Base-by-base conservation (phyloP, 345 rosid genomes). In the Syzygium jambos region DNA sequence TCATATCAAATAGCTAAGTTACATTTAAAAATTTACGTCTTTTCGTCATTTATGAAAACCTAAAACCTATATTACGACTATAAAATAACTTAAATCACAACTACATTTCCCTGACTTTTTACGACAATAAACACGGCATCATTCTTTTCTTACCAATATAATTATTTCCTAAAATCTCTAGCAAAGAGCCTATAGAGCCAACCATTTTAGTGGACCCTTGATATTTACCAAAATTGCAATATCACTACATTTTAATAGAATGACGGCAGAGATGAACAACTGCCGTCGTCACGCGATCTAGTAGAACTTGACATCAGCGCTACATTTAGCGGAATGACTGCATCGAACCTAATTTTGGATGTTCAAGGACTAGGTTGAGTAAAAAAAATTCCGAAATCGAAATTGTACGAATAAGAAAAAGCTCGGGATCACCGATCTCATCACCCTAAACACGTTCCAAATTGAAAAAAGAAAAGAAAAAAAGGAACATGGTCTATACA, bases 231-330 rank as follows among this genome's bases (percentile, higher is more conserved):
- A 61, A n/a, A 61, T n/a, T 61, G 38, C 9, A n/a, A 61, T n/a
- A 16, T 9, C n/a, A 2, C 34, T 61, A 27, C 12, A 61, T 61
- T 61, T 61, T 61, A 13, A 27, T 3, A n/a, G 68, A 61, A 61
- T 61, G 19, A 61, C 0, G 34, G 19, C 2, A 9, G 34, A 61
- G 73, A 52, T 52, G 6, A 57, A 25, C 9, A 5, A 10, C n/a
- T 6, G 11, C 14, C 14, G 13, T 57, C 1, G 7, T 38, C 27
- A 0, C 1, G 0, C 4, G 0, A 19, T 38, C 7, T 19, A 68
- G 11, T 30, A 7, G 78, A 5, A 30, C 1, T 2, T 30, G 43
- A 65, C 22, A 68, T 17, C 3, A 7, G 13, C 2, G 25, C 46
- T 34, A 65, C 22, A 16, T 65, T 65, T 8, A 34, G 78, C 11